phyloP scores from a whole-genome alignment of 192 early-diverging fungal species.

The Backusella psychrophila region DNA sequence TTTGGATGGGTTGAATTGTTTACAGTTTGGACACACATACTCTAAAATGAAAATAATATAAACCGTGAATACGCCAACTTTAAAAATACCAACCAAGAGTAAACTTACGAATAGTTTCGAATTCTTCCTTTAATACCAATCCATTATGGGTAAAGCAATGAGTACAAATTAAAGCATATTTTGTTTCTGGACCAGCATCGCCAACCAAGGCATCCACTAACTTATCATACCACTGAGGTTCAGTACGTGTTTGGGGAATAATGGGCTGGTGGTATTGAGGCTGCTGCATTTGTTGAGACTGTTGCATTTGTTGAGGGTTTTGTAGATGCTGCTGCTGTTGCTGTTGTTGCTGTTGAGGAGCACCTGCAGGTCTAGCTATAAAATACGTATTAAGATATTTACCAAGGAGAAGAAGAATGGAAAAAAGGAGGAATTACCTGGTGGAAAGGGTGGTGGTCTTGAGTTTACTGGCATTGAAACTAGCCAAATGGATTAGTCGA shows the following conservation, averaged over 20 bases:
- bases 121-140: constrained; percentile 78
- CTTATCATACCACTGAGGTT: constrained; percentile 82
- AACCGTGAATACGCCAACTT: not conserved
- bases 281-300: constrained; percentile 1
- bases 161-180: constrained; percentile 93
- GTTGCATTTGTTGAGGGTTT: not conserved
- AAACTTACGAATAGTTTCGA: constrained; percentile 65
- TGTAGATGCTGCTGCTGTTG: not conserved
- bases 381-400: constrained; percentile 2
- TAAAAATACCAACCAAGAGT: not conserved
- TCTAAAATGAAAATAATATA: constrained; percentile 31
- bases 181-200: constrained; percentile 83
- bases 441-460: not conserved
- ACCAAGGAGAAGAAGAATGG: not conserved
- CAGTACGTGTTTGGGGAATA: constrained; percentile 16
- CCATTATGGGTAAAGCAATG: constrained; percentile 94
- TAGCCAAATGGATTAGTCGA: not conserved
- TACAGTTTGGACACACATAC: constrained; percentile 56
- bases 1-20: constrained; percentile 54
- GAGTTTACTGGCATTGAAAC: constrained; percentile 3
- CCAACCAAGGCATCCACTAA: constrained; percentile 91
- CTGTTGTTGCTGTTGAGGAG: constrained; percentile 1
- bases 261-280: constrained; percentile 11
- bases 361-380: not conserved
- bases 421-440: not conserved